These are phyloP conservation scores for Russula earlei DNA, from an alignment of 768 basidiomycete genomes.

Conservation along the genomic window DNA sequence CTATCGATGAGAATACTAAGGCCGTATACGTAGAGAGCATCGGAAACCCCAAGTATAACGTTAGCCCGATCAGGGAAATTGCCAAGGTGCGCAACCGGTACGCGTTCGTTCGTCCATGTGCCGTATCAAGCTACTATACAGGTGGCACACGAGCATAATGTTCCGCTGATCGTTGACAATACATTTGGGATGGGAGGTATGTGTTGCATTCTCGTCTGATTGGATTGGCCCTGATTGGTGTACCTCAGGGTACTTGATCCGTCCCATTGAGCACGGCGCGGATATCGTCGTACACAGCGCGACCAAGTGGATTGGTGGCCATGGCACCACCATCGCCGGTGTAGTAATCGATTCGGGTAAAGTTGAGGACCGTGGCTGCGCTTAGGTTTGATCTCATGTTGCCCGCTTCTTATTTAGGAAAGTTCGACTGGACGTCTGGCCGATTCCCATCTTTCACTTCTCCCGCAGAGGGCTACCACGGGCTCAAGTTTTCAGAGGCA, in stretches of 20 bases:
- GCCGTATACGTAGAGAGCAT: conserved; percentile 70
- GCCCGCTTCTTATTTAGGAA: conserved; percentile 32
- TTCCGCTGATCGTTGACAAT: conserved; percentile 77
- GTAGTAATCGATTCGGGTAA: conserved; percentile 63
- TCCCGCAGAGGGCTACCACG: conserved; percentile 71
- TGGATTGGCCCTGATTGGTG: not conserved
- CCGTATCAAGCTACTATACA: conserved; percentile 19
- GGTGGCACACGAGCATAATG: conserved; percentile 61
- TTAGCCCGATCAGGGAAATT: conserved; percentile 58
- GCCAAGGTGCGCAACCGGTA: conserved; percentile 41
- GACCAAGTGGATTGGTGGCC: conserved; percentile 80
- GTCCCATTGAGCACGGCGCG: conserved; percentile 65
- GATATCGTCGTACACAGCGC: conserved; percentile 75
- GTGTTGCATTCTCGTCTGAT: not conserved
- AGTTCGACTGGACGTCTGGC: conserved; percentile 68
- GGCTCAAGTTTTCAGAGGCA: conserved; percentile 52
- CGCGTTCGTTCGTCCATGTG: not conserved
- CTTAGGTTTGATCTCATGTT: not conserved
- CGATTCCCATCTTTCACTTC: conserved; percentile 68
- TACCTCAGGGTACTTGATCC: conserved; percentile 44
- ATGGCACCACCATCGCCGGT: conserved; percentile 73
- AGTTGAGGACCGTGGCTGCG: conserved; percentile 7
- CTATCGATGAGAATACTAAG: conserved; percentile 71
- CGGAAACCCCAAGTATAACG: conserved; percentile 66
- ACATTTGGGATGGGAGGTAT: conserved; percentile 64